phyloP scores from a whole-genome alignment of 2,329 filamentous ascomycete species.

The Orbilia brochopaga region DNA sequence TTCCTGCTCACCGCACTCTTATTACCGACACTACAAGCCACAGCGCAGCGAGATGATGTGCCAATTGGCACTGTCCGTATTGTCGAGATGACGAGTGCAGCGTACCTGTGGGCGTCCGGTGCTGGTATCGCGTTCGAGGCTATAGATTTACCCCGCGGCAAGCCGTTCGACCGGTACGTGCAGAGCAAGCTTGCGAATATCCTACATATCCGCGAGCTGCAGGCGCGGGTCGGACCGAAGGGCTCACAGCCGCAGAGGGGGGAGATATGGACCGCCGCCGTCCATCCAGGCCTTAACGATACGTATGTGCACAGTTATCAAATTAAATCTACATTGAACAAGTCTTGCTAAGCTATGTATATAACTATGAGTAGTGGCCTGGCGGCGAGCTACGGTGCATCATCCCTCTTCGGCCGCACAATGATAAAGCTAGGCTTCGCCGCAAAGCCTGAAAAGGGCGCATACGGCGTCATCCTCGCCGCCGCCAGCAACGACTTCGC shows the following conservation, averaged over 20 bases:
- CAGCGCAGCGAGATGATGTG: slow-evolving; percentile 53
- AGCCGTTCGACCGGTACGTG: slow-evolving; percentile 59
- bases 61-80: slow-evolving; percentile 57
- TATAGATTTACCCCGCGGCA: slow-evolving; percentile 56
- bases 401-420: slow-evolving; percentile 15
- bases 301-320: slow-evolving; percentile 52
- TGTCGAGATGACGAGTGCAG: slow-evolving; percentile 60
- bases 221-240: slow-evolving; percentile 57
- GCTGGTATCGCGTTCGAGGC: slow-evolving; percentile 60
- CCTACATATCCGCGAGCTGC: slow-evolving; percentile 58
- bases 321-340: no score
- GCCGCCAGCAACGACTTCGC: slow-evolving; percentile 33
- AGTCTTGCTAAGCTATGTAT: no score
- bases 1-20: slow-evolving; percentile 62
- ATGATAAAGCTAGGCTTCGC: slow-evolving; percentile 25
- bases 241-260: slow-evolving; percentile 56
- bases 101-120: slow-evolving; percentile 56
- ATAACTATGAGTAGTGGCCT: slow-evolving; percentile 2
- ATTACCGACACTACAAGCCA: slow-evolving; percentile 59
- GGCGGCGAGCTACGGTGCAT: slow-evolving; percentile 22
- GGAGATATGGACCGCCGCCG: slow-evolving; percentile 58
- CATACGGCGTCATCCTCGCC: slow-evolving; percentile 15
- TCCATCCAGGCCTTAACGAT: slow-evolving; percentile 60
- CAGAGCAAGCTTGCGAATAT: slow-evolving; percentile 62
- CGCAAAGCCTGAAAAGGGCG: slow-evolving; percentile 33